These are phyloP conservation scores for Abrus precatorius DNA, from an alignment of 306 rosid genomes.

Conservation along the genomic window DNA sequence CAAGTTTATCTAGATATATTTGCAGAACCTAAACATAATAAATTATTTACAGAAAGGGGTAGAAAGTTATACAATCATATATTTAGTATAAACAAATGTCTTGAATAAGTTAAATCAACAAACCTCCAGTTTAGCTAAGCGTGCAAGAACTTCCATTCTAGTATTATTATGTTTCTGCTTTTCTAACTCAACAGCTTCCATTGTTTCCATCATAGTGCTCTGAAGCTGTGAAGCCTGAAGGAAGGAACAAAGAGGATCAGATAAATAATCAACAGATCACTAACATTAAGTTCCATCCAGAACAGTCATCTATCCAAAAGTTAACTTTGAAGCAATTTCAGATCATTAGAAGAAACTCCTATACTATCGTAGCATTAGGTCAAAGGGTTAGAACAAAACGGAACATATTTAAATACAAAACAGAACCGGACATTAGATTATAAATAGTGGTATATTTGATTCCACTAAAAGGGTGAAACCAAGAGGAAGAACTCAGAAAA, in stretches of 20 bases:
- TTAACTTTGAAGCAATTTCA: neutral
- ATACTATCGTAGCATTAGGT: neutral
- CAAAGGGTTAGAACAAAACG: neutral
- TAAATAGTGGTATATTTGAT: neutral
- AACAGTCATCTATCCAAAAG: conserved; percentile 23
- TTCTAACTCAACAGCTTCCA: conserved; percentile 96
- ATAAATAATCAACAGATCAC: conserved; percentile 26
- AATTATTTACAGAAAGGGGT: conserved; percentile 33
- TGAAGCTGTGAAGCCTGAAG: conserved; percentile 92
- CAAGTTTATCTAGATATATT: conserved; percentile 45
- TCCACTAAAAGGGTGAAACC: conserved; percentile 6
- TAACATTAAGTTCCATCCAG: conserved; percentile 22
- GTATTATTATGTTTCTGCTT: conserved; percentile 94
- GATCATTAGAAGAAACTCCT: conserved; percentile 28
- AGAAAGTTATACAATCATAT: neutral
- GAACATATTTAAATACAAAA: neutral
- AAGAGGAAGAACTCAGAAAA: conserved; percentile 12
- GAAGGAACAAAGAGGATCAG: conserved; percentile 31
- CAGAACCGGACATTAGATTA: neutral
- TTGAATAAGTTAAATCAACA: conserved; percentile 36
- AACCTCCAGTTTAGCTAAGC: conserved; percentile 91
- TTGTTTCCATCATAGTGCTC: conserved; percentile 89
- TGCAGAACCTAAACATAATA: conserved; percentile 36
- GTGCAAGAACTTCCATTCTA: conserved; percentile 84
- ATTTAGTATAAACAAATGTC: conserved; percentile 34